Evolutionary conservation across 768 basidiomycete species (phyloP).

Genomic region (Suillus occidentalis): DNA sequence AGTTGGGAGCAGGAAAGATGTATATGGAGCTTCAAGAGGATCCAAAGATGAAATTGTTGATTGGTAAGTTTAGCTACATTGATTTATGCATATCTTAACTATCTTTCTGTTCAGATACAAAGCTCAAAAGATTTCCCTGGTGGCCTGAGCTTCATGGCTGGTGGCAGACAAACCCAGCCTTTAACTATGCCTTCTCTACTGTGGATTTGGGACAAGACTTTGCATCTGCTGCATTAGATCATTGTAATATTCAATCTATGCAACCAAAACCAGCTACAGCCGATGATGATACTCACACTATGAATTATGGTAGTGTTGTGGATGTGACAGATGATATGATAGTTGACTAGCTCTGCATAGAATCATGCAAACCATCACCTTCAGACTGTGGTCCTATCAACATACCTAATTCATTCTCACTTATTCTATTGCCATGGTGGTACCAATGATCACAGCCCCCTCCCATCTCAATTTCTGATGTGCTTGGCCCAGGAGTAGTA

Average conservation of each 20-base stretch:
- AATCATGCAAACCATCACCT: too few species aligned
- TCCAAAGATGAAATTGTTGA: neutral
- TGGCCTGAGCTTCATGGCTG: conserved; percentile 12
- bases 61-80: neutral
- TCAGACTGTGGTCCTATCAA: too few species aligned
- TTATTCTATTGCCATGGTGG: too few species aligned
- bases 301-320: too few species aligned
- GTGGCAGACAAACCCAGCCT: conserved; percentile 6
- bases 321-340: too few species aligned
- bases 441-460: too few species aligned
- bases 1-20: neutral
- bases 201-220: conserved; percentile 6
- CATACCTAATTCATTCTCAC: too few species aligned
- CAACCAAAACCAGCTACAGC: neutral
- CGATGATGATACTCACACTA: too few species aligned
- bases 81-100: neutral
- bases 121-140: conserved; percentile 10
- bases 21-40: neutral
- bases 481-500: too few species aligned
- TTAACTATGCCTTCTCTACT: conserved; percentile 1
- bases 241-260: neutral
- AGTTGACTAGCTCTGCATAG: too few species aligned
- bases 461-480: too few species aligned
- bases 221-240: neutral
- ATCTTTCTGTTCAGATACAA: neutral